Base-by-base conservation (phyloP, 2,329 filamentous ascomycete genomes). In the Ophiostoma quercus region DNA sequence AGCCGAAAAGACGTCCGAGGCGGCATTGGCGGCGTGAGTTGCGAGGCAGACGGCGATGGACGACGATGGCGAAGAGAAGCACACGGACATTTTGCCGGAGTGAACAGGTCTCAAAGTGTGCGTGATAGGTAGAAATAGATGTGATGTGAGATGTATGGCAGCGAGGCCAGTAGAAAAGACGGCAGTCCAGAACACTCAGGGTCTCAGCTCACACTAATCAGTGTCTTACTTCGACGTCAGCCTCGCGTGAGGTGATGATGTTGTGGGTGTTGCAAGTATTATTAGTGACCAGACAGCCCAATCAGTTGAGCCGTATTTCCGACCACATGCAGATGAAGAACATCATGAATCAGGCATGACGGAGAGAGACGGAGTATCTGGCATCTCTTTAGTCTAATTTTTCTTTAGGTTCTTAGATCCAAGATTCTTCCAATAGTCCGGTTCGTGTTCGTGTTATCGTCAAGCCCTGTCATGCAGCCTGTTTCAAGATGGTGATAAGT, bases 381-480 rank as follows among this genome's bases (percentile, higher is more conserved):
- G 51, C 51, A 57, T 25, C n/a, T 16, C 43, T 47, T 47, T 47
- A n/a, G 43, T 47, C 43, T 47, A 5, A 12, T 11, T 16, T 57
- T 8, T 3, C 16, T 32, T 14, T 41, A 9, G 39, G 1, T 41
- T 41, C 9, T 41, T 34, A 1, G 11, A 41, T 41, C 11, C 11
- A 12, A 14, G 39, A 41, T 3, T 41, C 3, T 41, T 41, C 12
- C 11, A 14, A 1, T 32, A 14, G 25, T 19, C 57, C 25, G 14
- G 22, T 62, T 62, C 57, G 57, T 62, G 57, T 62, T 62, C 57
- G 57, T 62, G 57, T 62, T 16, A 12, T 62, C 47, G 47, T 54
- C n/a, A 11, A 57, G 51, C 51, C 51, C 57, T 16, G 57, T 62
- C 57, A 57, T 57, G 57, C 57, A 32, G 3, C 9, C 54, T 62